Percentiles rank a stretch among this genome's conserved stretches.
These are phyloP conservation scores for Saccharum officinarum DNA, from an alignment of 176 grass and related monocot species.

Conservation along the genomic window DNA sequence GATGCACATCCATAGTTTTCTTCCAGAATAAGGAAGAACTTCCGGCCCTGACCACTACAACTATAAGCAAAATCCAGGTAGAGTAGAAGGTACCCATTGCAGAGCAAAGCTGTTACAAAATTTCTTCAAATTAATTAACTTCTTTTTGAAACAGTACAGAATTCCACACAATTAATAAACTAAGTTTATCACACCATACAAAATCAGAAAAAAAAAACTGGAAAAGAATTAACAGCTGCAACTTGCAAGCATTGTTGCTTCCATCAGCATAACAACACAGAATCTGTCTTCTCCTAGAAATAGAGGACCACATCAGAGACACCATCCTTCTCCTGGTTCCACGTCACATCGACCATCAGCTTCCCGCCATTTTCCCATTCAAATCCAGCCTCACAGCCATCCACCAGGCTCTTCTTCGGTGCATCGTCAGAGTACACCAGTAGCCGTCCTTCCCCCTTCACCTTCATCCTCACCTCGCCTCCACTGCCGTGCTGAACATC, in stretches of 20 bases:
- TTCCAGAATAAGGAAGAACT: too few species aligned
- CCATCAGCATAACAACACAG: neutral
- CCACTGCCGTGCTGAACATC: neutral
- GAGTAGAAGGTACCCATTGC: too few species aligned
- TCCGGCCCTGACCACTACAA: too few species aligned
- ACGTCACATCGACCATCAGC: conserved; percentile 53
- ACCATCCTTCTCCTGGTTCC: conserved; percentile 30
- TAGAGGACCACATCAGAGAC: conserved; percentile 1
- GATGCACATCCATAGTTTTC: too few species aligned
- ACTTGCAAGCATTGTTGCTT: neutral
- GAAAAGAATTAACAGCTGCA: neutral
- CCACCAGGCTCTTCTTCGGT: conserved; percentile 38
- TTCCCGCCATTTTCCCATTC: conserved; percentile 41
- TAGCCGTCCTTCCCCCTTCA: conserved; percentile 57
- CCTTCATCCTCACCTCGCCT: conserved; percentile 36
- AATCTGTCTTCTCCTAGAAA: neutral
- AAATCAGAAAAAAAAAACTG: neutral
- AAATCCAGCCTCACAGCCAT: conserved; percentile 38
- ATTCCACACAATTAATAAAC: neutral
- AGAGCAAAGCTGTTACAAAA: too few species aligned
- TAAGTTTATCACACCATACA: neutral
- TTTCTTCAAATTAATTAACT: too few species aligned
- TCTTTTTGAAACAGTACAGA: neutral
- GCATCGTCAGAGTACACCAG: conserved; percentile 40
- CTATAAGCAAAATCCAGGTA: too few species aligned